A percentile compares a stretch with the other conserved stretches of the same genome.
These are phyloP conservation scores for Salvia rosmarinus DNA, from an alignment of 257 asterid genomes.

Conservation along the genomic window DNA sequence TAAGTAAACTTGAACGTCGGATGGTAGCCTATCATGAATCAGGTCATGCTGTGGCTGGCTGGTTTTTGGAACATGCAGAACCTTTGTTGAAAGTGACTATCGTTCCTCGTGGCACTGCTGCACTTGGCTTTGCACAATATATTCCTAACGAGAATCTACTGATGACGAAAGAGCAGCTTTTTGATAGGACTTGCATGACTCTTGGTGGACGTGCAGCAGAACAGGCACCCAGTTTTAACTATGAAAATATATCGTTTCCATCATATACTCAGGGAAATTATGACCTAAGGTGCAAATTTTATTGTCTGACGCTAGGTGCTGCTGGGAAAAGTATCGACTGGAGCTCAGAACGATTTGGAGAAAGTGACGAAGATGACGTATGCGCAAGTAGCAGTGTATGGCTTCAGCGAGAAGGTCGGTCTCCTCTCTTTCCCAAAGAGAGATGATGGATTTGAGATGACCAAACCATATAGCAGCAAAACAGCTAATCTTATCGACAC, in stretches of 20 bases:
- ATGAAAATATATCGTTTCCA: neutral
- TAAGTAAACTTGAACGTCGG: slow-evolving; percentile 80
- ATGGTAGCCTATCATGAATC: slow-evolving; percentile 97
- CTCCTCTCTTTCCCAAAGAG: slow-evolving; percentile 83
- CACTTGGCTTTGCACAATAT: slow-evolving; percentile 95
- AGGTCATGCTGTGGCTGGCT: slow-evolving; percentile 94
- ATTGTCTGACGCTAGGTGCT: slow-evolving; percentile 53
- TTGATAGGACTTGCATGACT: slow-evolving; percentile 96
- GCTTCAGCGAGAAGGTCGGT: slow-evolving; percentile 95
- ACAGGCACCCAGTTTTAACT: slow-evolving; percentile 47
- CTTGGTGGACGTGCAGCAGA: slow-evolving; percentile 99
- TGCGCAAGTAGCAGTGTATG: slow-evolving; percentile 90
- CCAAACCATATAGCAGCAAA: slow-evolving; percentile 84
- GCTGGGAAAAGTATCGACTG: slow-evolving; percentile 85
- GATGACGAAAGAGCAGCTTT: slow-evolving; percentile 90
- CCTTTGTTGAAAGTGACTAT: slow-evolving; percentile 91
- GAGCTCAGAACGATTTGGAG: slow-evolving; percentile 94
- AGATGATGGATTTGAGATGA: slow-evolving; percentile 61
- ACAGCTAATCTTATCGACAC: slow-evolving; percentile 73
- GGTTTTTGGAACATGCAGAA: slow-evolving; percentile 90
- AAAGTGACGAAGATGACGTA: slow-evolving; percentile 92
- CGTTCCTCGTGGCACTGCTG: slow-evolving; percentile 96
- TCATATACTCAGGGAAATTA: neutral
- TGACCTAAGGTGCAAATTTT: neutral
- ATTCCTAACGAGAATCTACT: slow-evolving; percentile 93